Conservation (phyloP, 2,329 filamentous ascomycete genomes). For the Sporothrix inflata region DNA sequence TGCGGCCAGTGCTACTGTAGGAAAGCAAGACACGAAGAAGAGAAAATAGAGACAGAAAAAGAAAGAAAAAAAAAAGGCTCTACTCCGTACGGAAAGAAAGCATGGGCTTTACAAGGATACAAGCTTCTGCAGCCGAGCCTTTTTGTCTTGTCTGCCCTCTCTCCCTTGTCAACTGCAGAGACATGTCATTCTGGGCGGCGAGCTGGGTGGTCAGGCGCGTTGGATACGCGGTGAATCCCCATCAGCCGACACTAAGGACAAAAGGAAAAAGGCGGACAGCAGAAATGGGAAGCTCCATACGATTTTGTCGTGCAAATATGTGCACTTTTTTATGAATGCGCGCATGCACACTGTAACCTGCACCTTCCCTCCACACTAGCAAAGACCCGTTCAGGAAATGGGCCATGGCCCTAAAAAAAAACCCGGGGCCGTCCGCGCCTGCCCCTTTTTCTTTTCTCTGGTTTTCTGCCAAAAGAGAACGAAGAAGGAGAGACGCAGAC, state of each 20-base stretch:
- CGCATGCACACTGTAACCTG: background rate
- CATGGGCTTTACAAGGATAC: background rate
- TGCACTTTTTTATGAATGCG: background rate
- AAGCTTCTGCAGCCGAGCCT: background rate
- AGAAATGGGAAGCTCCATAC: background rate
- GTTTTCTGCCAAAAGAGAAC: background rate
- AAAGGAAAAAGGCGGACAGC: background rate
- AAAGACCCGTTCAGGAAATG: background rate
- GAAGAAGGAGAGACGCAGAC: background rate
- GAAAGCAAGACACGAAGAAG: background rate
- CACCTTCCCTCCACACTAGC: background rate
- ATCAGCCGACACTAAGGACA: background rate
- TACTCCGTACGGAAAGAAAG: background rate
- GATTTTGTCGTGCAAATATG: background rate
- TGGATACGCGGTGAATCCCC: background rate
- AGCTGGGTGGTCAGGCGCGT: background rate
- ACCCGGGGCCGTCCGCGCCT: background rate
- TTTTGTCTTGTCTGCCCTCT: background rate
- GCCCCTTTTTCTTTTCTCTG: background rate
- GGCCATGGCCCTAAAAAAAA: conserved; percentile 7
- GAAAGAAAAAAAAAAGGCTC: background rate
- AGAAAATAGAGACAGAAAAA: background rate
- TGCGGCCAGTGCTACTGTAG: background rate
- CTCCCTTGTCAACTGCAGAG: background rate
- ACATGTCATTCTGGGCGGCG: background rate